Percentiles rank a stretch among this genome's conserved stretches.
These are phyloP conservation scores for Mycena venus DNA, from an alignment of 768 basidiomycete genomes.

Conservation along the genomic window DNA sequence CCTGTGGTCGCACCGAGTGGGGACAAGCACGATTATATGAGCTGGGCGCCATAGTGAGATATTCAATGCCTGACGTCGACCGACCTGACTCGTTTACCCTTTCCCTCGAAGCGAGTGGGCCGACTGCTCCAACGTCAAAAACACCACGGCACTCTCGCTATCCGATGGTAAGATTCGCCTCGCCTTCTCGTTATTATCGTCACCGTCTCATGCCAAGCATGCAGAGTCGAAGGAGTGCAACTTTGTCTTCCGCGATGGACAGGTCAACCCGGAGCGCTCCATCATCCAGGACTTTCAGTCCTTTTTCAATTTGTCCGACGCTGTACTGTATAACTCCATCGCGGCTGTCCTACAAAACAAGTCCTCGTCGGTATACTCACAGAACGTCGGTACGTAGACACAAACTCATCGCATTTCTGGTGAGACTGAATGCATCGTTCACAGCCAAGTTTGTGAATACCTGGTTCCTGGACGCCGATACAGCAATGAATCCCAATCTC, in stretches of 20 bases:
- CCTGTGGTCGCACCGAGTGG: slow-evolving; percentile 64
- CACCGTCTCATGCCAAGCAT: neutral
- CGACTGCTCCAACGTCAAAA: slow-evolving; percentile 68
- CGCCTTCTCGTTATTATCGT: neutral
- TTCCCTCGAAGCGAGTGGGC: slow-evolving; percentile 66
- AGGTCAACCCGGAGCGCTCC: slow-evolving; percentile 74
- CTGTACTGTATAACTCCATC: slow-evolving; percentile 71
- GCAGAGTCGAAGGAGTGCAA: slow-evolving; percentile 65
- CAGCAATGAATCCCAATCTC: slow-evolving; percentile 75
- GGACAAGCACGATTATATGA: slow-evolving; percentile 74
- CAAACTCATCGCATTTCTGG: too few species aligned
- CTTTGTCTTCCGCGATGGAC: slow-evolving; percentile 69
- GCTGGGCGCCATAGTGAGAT: slow-evolving; percentile 78
- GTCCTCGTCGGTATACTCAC: slow-evolving; percentile 54
- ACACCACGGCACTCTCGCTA: slow-evolving; percentile 66
- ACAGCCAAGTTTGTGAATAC: slow-evolving; percentile 61
- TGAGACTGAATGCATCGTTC: neutral
- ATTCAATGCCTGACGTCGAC: neutral
- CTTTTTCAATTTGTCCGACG: slow-evolving; percentile 71
- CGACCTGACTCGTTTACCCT: neutral
- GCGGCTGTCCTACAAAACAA: slow-evolving; percentile 62
- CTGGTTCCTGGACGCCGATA: slow-evolving; percentile 72
- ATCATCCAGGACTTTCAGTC: slow-evolving; percentile 66
- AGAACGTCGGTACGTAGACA: slow-evolving; percentile 51
- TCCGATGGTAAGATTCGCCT: slow-evolving; percentile 55